phyloP scores from a whole-genome alignment of 2,329 filamentous ascomycete genomes.

The Microcera coccophila region DNA sequence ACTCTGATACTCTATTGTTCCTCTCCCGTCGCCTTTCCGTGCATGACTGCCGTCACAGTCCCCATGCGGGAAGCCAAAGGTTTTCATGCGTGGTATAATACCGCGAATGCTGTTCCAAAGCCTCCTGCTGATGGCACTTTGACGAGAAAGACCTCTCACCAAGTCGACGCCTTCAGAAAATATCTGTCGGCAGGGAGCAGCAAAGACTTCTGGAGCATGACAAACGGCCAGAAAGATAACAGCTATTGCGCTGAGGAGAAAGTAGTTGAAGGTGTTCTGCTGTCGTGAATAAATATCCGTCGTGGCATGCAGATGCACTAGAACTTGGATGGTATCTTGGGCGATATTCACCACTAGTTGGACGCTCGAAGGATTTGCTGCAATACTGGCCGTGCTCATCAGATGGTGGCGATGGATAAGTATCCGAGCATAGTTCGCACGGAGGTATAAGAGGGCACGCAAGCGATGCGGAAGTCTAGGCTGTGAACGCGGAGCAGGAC shows the following conservation, averaged over 20 bases:
- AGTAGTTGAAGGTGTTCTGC: constrained; percentile 29
- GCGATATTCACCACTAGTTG: constrained; percentile 36
- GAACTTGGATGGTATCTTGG: constrained; percentile 26
- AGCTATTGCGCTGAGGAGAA: constrained; percentile 27
- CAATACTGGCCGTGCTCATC: constrained; percentile 36
- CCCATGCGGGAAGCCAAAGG: too few relatives aligned
- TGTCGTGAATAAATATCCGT: constrained; percentile 28
- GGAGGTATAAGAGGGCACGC: constrained; percentile 41
- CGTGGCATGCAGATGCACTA: constrained; percentile 26
- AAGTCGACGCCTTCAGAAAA: constrained; percentile 33
- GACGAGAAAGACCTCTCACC: constrained; percentile 30
- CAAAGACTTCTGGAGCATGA: constrained; percentile 41
- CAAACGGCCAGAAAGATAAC: constrained; percentile 37
- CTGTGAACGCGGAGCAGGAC: constrained; percentile 29
- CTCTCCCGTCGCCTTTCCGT: too few relatives aligned
- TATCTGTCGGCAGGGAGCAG: constrained; percentile 31
- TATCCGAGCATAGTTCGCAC: constrained; percentile 43
- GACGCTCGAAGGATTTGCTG: constrained; percentile 32
- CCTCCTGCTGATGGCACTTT: constrained; percentile 31
- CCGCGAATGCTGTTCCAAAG: constrained; percentile 36
- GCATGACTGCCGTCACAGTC: too few relatives aligned
- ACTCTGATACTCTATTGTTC: too few relatives aligned
- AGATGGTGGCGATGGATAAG: constrained; percentile 43
- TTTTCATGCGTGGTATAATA: constrained; percentile 28
- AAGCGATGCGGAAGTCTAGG: constrained; percentile 38